Evolutionary conservation across 371 early-diverging fungal species (phyloP), one percentile per base, ranked within the genome.

Genomic region (Rhizopus microsporus): DNA sequence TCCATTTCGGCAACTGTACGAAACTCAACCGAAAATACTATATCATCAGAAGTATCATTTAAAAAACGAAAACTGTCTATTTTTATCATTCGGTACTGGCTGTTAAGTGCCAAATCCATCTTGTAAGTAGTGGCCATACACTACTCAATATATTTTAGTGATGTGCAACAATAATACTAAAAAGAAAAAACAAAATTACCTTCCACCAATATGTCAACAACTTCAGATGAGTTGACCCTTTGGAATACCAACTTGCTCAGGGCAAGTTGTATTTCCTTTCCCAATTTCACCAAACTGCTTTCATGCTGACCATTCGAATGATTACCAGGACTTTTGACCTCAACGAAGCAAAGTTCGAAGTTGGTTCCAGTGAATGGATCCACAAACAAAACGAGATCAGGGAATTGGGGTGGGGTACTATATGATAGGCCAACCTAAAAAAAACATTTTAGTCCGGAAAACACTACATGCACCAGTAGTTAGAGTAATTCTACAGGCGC

Each of bases 281-380:
- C 60, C 5, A 52, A 42, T 30, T 59, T 59, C 8, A 44, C 44
- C 12, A 60, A 3, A 29, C 57, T 54, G 7, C 17, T 54, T 17
- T 54, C 63, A 8, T 49, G 33, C 6, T 32, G 34, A 5, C 50
- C 45, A 29, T 63, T 63, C 7, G 29, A 7, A 13, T 17, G 29
- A 8, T 63, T 63, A 5, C 54, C 63, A n/a, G 37, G 40, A 35
- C 29, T 52, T 48, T 63, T 63, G 3, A 54, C 54, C 40, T 63
- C 55, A 3, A 63, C 54, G n/a, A 54, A 39, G 7, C 57, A 35
- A 15, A 63, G 43, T 16, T 57, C 63, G 35, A 57, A 54, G 12
- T 54, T 63, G 3, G 49, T 54, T 7, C 34, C 38, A 0, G 63
- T 44, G 1, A 53, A 23, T 9, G 54, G 42, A 42, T 57, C 58